phyloP scores from a whole-genome alignment of 1,284 basidiomycete genomes.

The Sparassis latifolia region DNA sequence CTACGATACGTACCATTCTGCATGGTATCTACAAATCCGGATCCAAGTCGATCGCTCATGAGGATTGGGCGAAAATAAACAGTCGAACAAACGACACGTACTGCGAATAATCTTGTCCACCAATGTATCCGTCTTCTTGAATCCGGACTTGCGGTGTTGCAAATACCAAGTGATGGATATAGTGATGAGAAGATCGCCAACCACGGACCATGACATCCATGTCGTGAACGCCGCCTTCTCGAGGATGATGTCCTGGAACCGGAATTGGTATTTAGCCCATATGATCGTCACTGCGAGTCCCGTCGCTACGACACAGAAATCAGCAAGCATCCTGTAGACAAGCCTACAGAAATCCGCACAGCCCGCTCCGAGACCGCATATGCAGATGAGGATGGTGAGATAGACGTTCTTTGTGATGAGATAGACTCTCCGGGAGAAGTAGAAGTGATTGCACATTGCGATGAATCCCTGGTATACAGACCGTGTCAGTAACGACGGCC shows the following conservation, averaged over 20 bases:
- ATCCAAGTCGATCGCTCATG: too few species aligned
- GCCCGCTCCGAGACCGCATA: neutral
- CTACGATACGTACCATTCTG: too few species aligned
- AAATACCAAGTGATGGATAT: conserved; percentile 3
- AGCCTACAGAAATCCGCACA: neutral
- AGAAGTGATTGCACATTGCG: conserved; percentile 1
- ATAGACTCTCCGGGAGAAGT: conserved; percentile 4
- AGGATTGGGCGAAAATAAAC: too few species aligned
- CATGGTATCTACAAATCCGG: too few species aligned
- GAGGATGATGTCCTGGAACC: neutral
- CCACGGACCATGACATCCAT: neutral
- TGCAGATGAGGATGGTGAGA: conserved; percentile 1
- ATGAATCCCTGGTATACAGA: neutral
- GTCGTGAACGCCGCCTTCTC: conserved; percentile 1
- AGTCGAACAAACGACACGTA: neutral
- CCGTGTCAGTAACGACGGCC: neutral
- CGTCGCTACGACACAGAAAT: neutral
- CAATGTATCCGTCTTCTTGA: conserved; percentile 1
- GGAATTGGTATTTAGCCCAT: neutral
- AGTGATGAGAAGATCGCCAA: conserved; percentile 4
- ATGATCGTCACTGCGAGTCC: neutral
- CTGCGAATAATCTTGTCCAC: conserved; percentile 4
- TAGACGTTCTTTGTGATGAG: conserved; percentile 1
- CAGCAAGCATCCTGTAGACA: neutral
- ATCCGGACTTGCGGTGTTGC: conserved; percentile 1